A percentile compares a stretch with the other conserved stretches of the same genome.
These are phyloP conservation scores for Leccinum obscurum DNA, from an alignment of 768 basidiomycete species.

Conservation along the genomic window DNA sequence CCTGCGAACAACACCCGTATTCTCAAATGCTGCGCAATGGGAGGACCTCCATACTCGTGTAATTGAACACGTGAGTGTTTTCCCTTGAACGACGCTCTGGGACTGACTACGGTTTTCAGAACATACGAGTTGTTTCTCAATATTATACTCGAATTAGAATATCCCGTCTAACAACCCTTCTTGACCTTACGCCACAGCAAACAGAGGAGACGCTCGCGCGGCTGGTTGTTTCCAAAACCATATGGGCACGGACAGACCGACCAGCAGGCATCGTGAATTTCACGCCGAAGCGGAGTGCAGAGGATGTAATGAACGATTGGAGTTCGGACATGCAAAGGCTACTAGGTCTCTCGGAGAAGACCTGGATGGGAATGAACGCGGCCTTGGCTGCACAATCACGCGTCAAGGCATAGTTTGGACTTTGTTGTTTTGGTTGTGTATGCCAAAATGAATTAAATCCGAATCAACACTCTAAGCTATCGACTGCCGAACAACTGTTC, in stretches of 20 bases:
- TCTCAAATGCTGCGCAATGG: slow-evolving; percentile 79
- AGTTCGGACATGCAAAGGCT: slow-evolving; percentile 94
- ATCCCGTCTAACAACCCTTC: slow-evolving; percentile 75
- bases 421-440: slow-evolving; percentile 14
- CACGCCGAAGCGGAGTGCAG: slow-evolving; percentile 75
- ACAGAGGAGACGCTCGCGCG: slow-evolving; percentile 89
- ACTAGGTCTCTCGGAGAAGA: slow-evolving; percentile 91
- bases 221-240: slow-evolving; percentile 86
- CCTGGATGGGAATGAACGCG: slow-evolving; percentile 97
- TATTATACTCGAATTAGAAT: slow-evolving; percentile 96
- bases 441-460: background rate
- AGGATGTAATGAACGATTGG: slow-evolving; percentile 98
- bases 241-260: slow-evolving; percentile 93
- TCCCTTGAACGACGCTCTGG: background rate
- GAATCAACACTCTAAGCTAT: slow-evolving; percentile 13
- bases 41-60: slow-evolving; percentile 94
- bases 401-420: slow-evolving; percentile 41
- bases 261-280: slow-evolving; percentile 90
- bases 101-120: slow-evolving; percentile 48
- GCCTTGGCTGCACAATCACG: slow-evolving; percentile 82
- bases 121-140: slow-evolving; percentile 89
- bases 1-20: slow-evolving; percentile 78
- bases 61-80: slow-evolving; percentile 84
- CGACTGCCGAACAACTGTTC: slow-evolving; percentile 21
- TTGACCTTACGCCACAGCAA: slow-evolving; percentile 78